Conservation (phyloP, 2,329 filamentous ascomycete species). For the Knufia petricola region DNA sequence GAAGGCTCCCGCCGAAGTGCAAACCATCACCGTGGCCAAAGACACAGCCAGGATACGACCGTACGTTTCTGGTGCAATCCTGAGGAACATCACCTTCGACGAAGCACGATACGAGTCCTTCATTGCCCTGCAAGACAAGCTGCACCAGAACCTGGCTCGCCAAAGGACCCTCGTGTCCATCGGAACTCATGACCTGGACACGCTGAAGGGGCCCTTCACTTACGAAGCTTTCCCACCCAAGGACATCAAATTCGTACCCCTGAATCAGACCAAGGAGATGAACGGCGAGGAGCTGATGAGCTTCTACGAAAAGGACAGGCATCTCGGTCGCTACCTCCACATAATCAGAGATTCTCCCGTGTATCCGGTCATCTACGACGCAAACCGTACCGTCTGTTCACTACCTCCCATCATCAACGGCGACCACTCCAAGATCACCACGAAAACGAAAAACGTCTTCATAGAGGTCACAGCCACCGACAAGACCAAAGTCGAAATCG, state of each 20-base stretch:
- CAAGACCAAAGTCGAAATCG: slow-evolving; percentile 90
- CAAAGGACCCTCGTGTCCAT: slow-evolving; percentile 93
- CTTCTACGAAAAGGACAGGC: slow-evolving; percentile 89
- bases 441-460: slow-evolving; percentile 86
- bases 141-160: slow-evolving; percentile 89
- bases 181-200: slow-evolving; percentile 93
- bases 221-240: slow-evolving; percentile 90
- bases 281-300: slow-evolving; percentile 79
- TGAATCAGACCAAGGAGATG: slow-evolving; percentile 89
- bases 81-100: slow-evolving; percentile 86
- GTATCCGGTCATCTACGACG: slow-evolving; percentile 92
- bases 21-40: slow-evolving; percentile 70
- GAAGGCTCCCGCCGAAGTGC: slow-evolving; percentile 59
- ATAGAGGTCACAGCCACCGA: slow-evolving; percentile 97
- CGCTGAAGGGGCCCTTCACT: slow-evolving; percentile 85
- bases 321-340: slow-evolving; percentile 80
- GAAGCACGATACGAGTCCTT: slow-evolving; percentile 90
- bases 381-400: slow-evolving; percentile 77
- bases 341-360: slow-evolving; percentile 90
- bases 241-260: slow-evolving; percentile 78
- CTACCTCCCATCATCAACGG: slow-evolving; percentile 97
- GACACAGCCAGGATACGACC: slow-evolving; percentile 71
- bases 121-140: slow-evolving; percentile 94
- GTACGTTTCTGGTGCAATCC: slow-evolving; percentile 77
- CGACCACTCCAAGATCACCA: slow-evolving; percentile 89